Conservation (phyloP, 2,329 filamentous ascomycete genomes). For the Raffaelea albimanens region DNA sequence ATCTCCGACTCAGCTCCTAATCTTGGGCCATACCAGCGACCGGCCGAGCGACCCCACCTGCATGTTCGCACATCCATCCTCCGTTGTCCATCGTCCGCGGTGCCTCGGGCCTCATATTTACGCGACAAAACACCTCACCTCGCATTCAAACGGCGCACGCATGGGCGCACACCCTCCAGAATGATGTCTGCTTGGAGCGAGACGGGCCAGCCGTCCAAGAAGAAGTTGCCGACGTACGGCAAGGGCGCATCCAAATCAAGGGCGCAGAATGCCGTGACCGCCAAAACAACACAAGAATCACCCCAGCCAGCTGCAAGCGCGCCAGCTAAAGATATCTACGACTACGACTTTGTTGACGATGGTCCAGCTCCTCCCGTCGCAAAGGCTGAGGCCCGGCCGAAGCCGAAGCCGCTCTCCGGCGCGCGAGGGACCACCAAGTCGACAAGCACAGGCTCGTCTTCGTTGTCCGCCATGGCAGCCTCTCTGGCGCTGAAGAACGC, state of each 20-base stretch:
- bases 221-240: slow-evolving; percentile 21
- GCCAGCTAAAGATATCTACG: slow-evolving; percentile 11
- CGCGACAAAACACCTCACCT: neutral
- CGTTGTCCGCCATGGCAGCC: neutral
- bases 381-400: slow-evolving; percentile 2
- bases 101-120: slow-evolving; percentile 1
- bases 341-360: slow-evolving; percentile 14
- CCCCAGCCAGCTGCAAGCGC: neutral
- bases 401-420: neutral
- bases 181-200: slow-evolving; percentile 15
- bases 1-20: too few relatives aligned
- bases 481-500: neutral
- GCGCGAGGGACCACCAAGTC: neutral
- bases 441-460: neutral
- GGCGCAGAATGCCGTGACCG: slow-evolving; percentile 7
- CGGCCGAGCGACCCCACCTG: too few relatives aligned
- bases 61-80: too few relatives aligned
- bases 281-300: neutral
- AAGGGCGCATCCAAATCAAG: slow-evolving; percentile 16
- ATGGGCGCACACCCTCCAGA: slow-evolving; percentile 4
- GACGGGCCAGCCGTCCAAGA: slow-evolving; percentile 17
- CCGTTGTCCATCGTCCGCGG: too few relatives aligned
- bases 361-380: neutral
- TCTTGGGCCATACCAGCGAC: too few relatives aligned
- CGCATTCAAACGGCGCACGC: neutral